A percentile compares a stretch with the other conserved stretches of the same genome.
These are phyloP conservation scores for Phytophthora boehmeriae DNA, from an alignment of 352 stramenopile genomes.

Conservation along the genomic window DNA sequence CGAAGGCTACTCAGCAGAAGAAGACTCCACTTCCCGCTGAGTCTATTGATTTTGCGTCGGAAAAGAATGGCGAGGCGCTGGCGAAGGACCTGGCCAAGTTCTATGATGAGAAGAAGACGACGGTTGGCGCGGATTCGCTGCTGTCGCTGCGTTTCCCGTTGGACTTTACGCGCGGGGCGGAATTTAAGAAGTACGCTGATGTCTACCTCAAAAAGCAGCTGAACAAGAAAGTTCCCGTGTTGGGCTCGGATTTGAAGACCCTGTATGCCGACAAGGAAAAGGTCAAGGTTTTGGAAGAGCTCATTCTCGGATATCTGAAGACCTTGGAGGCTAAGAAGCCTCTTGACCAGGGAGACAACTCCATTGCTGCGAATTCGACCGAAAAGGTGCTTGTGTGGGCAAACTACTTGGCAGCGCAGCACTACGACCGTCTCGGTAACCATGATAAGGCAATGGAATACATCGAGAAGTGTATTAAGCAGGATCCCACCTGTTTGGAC, in stretches of 20 bases:
- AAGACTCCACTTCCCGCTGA: conserved; percentile 50
- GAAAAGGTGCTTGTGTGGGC: conserved; percentile 86
- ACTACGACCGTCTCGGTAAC: conserved; percentile 92
- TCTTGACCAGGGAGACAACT: conserved; percentile 44
- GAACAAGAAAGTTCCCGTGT: conserved; percentile 92
- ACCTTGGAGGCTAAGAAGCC: conserved; percentile 72
- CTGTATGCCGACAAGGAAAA: conserved; percentile 82
- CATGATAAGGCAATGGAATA: conserved; percentile 86
- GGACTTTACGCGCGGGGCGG: conserved; percentile 80
- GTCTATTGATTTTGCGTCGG: conserved; percentile 55
- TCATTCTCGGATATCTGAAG: conserved; percentile 85
- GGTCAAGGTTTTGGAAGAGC: conserved; percentile 63
- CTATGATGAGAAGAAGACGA: conserved; percentile 54
- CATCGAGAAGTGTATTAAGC: conserved; percentile 94
- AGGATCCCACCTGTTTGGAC: conserved; percentile 92
- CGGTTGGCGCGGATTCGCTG: conserved; percentile 68
- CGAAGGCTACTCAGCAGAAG: conserved; percentile 34
- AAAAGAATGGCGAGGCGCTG: conserved; percentile 48
- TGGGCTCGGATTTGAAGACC: conserved; percentile 93
- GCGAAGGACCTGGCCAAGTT: conserved; percentile 55
- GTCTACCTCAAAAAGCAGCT: conserved; percentile 74
- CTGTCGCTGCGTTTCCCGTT: conserved; percentile 92
- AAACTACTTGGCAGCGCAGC: conserved; percentile 91
- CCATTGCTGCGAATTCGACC: conserved; percentile 26
- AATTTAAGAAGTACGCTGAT: conserved; percentile 76